Base-by-base conservation (phyloP, 495 filamentous ascomycete genomes). In the Margaritispora aquatica region DNA sequence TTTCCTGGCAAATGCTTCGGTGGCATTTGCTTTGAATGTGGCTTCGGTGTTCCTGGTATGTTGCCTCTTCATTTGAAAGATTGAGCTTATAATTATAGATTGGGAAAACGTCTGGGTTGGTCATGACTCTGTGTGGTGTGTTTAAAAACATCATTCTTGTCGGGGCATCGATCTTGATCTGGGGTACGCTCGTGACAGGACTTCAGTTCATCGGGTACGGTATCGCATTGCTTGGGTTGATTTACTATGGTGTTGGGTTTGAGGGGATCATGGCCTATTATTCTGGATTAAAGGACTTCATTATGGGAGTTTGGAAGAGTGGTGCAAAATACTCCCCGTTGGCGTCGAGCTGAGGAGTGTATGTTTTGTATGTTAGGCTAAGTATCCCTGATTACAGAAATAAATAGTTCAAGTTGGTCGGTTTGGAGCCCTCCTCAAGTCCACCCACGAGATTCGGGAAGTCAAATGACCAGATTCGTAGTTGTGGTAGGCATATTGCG, bases 121-220 rank as follows among this genome's bases (percentile, higher is more conserved):
- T 89, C 48, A 83, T 89, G 69, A 87, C 86, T 8, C 84, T 92
- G 20, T 86, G 82, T 46, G 87, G 88, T 51, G 84, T 90, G 59
- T 80, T 89, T 54, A 90, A 90, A 67, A 88, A 89, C 68, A 88
- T 90, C 64, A 73, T 90, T 34, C 79, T 92, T 24, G 84, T 90
- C 56, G 64, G 79, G 26, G 75, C 76, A 22, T 84, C 83, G 17
- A 81, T 89, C 62, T 54, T 85, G 36, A 78, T 90, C 68, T 89
- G 85, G 82, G 73, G 77, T 53, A 87, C 86, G 22, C 71, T 74
- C 20, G 76, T 90, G 58, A 72, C 79, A 3, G 55, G 65, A 1
- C 67, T 88, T 31, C 88, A 91, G 65, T 73, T 80, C 54, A 62
- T 86, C 54, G 88, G 88, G 46, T 90, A 90, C 74, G 64, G 66